Evolutionary conservation across 1,284 basidiomycete species (phyloP), one percentile per base, ranked within the genome.

Genomic region (Termitomyces sp.): DNA sequence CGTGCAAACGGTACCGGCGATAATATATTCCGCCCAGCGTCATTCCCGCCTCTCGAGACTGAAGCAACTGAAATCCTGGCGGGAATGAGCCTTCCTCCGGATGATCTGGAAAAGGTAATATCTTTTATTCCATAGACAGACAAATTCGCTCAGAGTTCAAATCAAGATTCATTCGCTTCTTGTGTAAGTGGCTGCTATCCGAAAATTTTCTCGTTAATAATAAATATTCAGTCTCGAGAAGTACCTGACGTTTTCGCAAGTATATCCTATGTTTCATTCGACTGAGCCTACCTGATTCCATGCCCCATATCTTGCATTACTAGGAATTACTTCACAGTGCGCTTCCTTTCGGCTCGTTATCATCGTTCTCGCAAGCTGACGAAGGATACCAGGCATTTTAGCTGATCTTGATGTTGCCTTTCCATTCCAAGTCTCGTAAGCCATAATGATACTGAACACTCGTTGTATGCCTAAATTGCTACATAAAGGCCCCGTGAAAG

Each of bases 191-290:
- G 28, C 30, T 55, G 21, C 45, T 7, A 28, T 3, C 17, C 33
- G 4, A 9, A 45, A 19, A 17, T 42, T 31, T 6, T 4, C 30
- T 10, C 7, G 3, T 31, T 7, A 6, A 21, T 48, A n/a, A 53
- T 42, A n/a, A 26, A 43, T 15, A n/a, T 15, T 4, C 38, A 86
- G 84, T 7, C 55, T 88, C 21, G 82, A 84, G 53, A 88, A 88
- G 70, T 88, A 83, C 56, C 71, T 83, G 1, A 73, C 73, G 0
- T 79, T 87, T 46, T 88, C 86, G 1, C 79, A 82, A 64, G 83
- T 79, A 61, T n/a, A 15, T 50, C 55, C n/a, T 24, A 24, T 15
- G 30, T 31, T 5, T 53, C 40, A 34, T 31, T 3, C n/a, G 51
- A 9, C 8, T 12, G 9, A 46, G 26, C 1, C 31, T 24, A 36